Conservation (phyloP, 2,329 filamentous ascomycete genomes). For the Trichoderma cornu-damae region DNA sequence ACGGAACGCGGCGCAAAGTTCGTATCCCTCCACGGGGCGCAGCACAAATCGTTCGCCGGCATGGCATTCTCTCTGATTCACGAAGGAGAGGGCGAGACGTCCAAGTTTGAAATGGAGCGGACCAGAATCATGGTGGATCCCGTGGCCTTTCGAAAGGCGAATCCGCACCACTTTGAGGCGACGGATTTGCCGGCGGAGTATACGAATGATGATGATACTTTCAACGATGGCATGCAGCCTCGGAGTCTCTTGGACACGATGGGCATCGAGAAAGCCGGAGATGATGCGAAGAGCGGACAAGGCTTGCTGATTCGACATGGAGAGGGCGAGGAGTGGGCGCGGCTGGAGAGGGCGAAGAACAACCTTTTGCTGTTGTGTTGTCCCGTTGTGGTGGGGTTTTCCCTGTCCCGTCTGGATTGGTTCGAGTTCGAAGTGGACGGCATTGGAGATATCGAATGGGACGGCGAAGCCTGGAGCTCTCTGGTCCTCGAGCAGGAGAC, state of each 20-base stretch:
- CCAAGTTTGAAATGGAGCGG: constrained; percentile 81
- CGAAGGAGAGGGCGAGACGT: constrained; percentile 44
- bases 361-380: constrained; percentile 70
- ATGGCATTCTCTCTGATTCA: constrained; percentile 71
- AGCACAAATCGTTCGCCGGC: constrained; percentile 77
- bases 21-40: constrained; percentile 71
- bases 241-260: constrained; percentile 18
- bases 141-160: constrained; percentile 73
- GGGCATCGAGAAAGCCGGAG: neutral
- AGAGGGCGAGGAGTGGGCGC: neutral
- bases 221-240: neutral
- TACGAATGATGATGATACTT: constrained; percentile 28
- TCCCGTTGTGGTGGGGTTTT: constrained; percentile 78
- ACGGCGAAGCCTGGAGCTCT: constrained; percentile 74
- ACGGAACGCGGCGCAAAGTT: constrained; percentile 82
- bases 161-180: constrained; percentile 50
- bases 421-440: constrained; percentile 78
- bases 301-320: no score
- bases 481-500: constrained; percentile 63
- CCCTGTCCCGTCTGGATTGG: constrained; percentile 86
- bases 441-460: constrained; percentile 77
- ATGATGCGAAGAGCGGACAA: no score
- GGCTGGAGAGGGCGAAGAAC: neutral
- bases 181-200: constrained; percentile 19
- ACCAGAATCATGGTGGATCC: constrained; percentile 86